These are phyloP conservation scores for Durotheca rogersii DNA, from an alignment of 495 filamentous ascomycete genomes.

Conservation along the genomic window DNA sequence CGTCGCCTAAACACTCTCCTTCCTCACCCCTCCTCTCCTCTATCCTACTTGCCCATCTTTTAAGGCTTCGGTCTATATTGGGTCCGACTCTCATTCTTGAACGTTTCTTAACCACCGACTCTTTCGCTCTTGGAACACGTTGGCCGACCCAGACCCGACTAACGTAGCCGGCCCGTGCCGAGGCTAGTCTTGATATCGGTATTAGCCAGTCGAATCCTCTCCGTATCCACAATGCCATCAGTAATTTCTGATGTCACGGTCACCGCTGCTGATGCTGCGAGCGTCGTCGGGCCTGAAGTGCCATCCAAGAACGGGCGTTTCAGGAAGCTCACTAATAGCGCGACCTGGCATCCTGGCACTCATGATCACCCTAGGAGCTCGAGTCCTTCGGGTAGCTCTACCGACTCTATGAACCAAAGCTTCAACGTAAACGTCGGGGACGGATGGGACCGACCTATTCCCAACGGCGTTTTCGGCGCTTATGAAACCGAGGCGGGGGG, in stretches of 20 bases:
- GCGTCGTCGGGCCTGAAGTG: neutral
- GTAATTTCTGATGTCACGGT: conserved; percentile 6
- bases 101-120: conserved; percentile 5
- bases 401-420: conserved; percentile 12
- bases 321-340: conserved; percentile 4
- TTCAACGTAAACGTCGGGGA: conserved; percentile 2
- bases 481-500: conserved; percentile 35
- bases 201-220: conserved; percentile 2
- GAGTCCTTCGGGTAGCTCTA: conserved; percentile 13
- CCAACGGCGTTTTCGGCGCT: neutral
- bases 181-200: conserved; percentile 9
- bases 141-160: neutral
- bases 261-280: conserved; percentile 2
- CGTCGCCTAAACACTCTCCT: neutral
- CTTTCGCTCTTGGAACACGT: conserved; percentile 1
- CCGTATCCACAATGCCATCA: conserved; percentile 24
- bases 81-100: conserved; percentile 1
- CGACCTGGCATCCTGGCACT: conserved; percentile 10
- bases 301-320: conserved; percentile 6
- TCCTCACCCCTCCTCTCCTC: conserved; percentile 4
- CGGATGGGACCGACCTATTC: conserved; percentile 7
- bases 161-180: conserved; percentile 1
- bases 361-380: conserved; percentile 9
- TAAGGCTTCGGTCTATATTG: no score
- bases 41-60: neutral